phyloP scores from a whole-genome alignment of 129 eudicot genomes.

The Flaveria ramosissima region DNA sequence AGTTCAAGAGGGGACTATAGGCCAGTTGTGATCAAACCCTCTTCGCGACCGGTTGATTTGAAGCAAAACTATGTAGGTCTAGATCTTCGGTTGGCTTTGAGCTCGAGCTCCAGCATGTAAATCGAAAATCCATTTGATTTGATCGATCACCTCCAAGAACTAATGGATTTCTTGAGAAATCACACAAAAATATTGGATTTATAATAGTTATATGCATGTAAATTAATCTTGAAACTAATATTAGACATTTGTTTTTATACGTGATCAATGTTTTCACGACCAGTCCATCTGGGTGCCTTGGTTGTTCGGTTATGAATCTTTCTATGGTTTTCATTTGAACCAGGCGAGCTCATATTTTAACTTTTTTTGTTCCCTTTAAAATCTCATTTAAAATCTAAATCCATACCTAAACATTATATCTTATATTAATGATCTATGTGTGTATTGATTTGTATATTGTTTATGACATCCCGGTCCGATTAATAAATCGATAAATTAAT shows the following conservation, averaged over 20 bases:
- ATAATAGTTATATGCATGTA: slow-evolving; percentile 16
- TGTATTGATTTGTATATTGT: too few species aligned
- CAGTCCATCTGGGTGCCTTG: too few species aligned
- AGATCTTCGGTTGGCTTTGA: slow-evolving; percentile 76
- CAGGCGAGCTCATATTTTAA: too few species aligned
- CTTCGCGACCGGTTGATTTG: slow-evolving; percentile 13
- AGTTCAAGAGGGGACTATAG: slow-evolving; percentile 35
- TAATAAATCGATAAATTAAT: neutral
- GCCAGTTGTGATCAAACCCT: slow-evolving; percentile 38
- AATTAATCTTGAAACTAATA: slow-evolving; percentile 13
- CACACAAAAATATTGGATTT: neutral
- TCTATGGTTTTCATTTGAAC: too few species aligned
- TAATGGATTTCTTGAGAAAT: slow-evolving; percentile 5
- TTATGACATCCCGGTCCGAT: too few species aligned
- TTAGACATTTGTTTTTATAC: neutral
- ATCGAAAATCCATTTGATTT: neutral
- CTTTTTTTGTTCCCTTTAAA: too few species aligned
- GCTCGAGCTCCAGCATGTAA: slow-evolving; percentile 37
- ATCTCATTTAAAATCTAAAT: too few species aligned
- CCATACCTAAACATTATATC: too few species aligned
- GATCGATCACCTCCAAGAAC: neutral
- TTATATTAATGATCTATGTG: too few species aligned
- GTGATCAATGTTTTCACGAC: neutral
- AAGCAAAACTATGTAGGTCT: slow-evolving; percentile 43
- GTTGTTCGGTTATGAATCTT: too few species aligned